Evolutionary conservation across 2,329 filamentous ascomycete species (phyloP).

Genomic region (Fusarium circinatum): DNA sequence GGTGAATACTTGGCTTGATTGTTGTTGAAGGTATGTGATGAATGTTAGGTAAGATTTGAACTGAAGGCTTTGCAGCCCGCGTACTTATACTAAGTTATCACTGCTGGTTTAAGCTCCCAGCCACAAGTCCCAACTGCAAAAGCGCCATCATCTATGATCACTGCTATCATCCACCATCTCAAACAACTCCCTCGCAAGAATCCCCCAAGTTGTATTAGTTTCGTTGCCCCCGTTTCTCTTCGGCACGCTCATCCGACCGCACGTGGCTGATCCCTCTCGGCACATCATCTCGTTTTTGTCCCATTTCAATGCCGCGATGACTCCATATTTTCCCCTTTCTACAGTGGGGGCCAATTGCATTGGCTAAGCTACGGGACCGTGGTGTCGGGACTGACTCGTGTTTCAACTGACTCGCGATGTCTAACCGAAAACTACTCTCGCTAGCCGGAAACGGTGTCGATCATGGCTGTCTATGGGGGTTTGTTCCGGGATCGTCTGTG

Average conservation of each 20-base stretch:
- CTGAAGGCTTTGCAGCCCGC: background rate
- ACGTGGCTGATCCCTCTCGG: background rate
- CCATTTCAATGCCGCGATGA: background rate
- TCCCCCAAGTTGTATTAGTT: background rate
- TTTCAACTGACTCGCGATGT: background rate
- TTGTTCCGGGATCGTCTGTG: background rate
- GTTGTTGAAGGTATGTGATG: no score
- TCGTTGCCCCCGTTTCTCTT: accelerated
- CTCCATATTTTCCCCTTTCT: background rate
- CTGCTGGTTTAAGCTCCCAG: background rate
- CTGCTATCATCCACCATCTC: background rate
- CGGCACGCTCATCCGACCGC: background rate
- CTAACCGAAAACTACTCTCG: background rate
- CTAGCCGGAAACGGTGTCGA: background rate
- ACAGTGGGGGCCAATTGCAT: background rate
- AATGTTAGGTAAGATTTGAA: no score
- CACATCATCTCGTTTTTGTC: background rate
- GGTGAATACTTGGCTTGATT: background rate
- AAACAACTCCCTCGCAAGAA: background rate
- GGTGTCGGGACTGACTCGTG: background rate
- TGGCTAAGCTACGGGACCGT: background rate
- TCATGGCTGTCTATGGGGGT: background rate
- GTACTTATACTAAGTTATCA: background rate
- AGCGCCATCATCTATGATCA: background rate
- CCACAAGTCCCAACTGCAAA: background rate